Percentiles rank a stretch among this genome's conserved stretches.
phyloP scores from a whole-genome alignment of 331 rosid genomes.

The Spiraea crenata region DNA sequence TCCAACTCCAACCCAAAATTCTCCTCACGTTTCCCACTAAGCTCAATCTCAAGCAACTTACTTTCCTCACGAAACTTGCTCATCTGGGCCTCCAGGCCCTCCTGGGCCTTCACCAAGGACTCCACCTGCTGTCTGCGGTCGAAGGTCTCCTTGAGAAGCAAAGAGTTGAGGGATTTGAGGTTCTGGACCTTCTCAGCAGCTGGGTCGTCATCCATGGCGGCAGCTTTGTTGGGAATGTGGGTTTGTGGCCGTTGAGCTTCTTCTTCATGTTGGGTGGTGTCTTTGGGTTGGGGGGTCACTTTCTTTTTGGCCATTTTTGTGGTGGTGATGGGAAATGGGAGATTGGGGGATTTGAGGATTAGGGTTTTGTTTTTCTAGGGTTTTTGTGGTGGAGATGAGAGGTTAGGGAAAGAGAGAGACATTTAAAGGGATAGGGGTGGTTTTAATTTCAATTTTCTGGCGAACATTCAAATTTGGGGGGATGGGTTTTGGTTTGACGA shows the following conservation, averaged over 20 bases:
- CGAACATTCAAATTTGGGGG: constrained; percentile 8
- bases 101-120: constrained; percentile 32
- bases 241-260: constrained; percentile 5
- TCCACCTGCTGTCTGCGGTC: constrained; percentile 47
- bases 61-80: constrained; percentile 27
- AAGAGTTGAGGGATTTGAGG: constrained; percentile 61
- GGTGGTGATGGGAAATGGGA: constrained; percentile 17
- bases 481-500: not conserved
- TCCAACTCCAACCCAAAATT: constrained; percentile 37
- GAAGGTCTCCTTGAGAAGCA: constrained; percentile 57
- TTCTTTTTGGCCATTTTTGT: constrained; percentile 79
- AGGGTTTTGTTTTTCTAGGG: constrained; percentile 29
- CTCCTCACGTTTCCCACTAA: constrained; percentile 22
- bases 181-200: constrained; percentile 46
- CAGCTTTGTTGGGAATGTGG: constrained; percentile 4
- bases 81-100: constrained; percentile 35
- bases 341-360: constrained; percentile 16
- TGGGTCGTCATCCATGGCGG: constrained; percentile 30
- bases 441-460: too few species aligned
- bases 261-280: not conserved
- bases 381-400: constrained; percentile 22
- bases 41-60: constrained; percentile 26
- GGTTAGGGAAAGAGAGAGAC: not conserved
- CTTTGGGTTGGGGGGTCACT: constrained; percentile 29
- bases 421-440: not conserved